Percentiles rank a stretch among this genome's conserved stretches.
Evolutionary conservation across 1,284 basidiomycete genomes (phyloP).

Genomic region (Cryptococcus sp.): DNA sequence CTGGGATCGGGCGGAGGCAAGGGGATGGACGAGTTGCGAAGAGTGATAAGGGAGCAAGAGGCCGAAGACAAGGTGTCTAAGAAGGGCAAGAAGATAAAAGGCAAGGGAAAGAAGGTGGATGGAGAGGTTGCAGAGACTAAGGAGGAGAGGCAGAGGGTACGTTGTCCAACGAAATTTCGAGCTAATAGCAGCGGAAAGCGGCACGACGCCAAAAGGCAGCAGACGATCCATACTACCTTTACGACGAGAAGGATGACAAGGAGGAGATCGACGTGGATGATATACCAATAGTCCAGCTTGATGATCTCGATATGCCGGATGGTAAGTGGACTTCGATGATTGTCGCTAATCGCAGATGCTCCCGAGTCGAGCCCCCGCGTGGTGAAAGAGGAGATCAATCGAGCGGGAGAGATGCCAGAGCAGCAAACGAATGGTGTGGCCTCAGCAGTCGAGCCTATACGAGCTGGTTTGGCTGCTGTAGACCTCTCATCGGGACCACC

Average conservation of each 20-base stretch:
- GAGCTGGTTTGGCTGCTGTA: constrained; percentile 41
- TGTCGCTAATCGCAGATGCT: neutral
- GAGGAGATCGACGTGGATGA: constrained; percentile 56
- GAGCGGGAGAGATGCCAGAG: constrained; percentile 77
- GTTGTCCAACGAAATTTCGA: constrained; percentile 13
- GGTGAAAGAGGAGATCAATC: constrained; percentile 53
- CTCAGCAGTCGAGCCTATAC: neutral
- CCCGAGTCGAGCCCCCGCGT: neutral
- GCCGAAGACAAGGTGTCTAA: constrained; percentile 38
- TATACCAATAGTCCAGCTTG: constrained; percentile 76
- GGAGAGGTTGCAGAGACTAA: constrained; percentile 37
- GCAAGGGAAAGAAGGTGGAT: constrained; percentile 25
- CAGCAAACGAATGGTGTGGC: constrained; percentile 1
- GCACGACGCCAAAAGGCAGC: constrained; percentile 65
- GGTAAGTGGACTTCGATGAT: neutral
- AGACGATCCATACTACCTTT: constrained; percentile 84
- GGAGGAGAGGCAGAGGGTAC: constrained; percentile 39
- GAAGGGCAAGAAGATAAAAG: constrained; percentile 28
- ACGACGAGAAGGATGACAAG: constrained; percentile 56
- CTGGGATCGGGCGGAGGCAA: constrained; percentile 39
- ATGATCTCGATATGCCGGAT: constrained; percentile 39
- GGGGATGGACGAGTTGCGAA: constrained; percentile 46
- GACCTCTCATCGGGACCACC: constrained; percentile 13
- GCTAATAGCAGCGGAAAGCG: constrained; percentile 57
- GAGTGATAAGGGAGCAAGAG: constrained; percentile 46